phyloP scores from a whole-genome alignment of 805 yeast genomes.

The Grigorovia humatica region DNA sequence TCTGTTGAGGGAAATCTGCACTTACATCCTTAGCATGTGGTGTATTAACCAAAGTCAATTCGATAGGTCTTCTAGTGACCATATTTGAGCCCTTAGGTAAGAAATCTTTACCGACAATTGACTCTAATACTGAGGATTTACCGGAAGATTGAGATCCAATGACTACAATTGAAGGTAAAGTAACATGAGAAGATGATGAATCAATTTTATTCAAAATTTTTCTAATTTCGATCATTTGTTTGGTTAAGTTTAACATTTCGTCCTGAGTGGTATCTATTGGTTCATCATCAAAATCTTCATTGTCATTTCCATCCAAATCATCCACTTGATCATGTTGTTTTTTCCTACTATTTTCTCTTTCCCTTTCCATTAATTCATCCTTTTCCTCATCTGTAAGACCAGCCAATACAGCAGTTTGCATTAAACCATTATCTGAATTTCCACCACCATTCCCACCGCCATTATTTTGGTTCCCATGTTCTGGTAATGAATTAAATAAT shows the following conservation, averaged over 20 bases:
- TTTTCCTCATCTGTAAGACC: constrained; percentile 33
- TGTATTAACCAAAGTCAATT: constrained; percentile 80
- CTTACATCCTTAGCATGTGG: constrained; percentile 71
- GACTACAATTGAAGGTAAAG: constrained; percentile 89
- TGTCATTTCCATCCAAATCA: constrained; percentile 37
- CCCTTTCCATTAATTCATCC: constrained; percentile 21
- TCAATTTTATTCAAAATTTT: constrained; percentile 67
- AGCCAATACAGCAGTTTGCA: constrained; percentile 27
- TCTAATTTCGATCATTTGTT: constrained; percentile 95
- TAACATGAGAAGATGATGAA: constrained; percentile 59
- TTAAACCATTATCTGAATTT: constrained; percentile 48
- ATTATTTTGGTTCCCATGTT: constrained; percentile 12
- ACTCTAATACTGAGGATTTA: constrained; percentile 88
- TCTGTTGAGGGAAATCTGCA: constrained; percentile 89
- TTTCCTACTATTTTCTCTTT: constrained; percentile 13
- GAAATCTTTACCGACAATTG: constrained; percentile 96
- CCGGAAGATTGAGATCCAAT: constrained; percentile 97
- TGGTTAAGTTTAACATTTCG: constrained; percentile 80
- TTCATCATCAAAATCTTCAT: constrained; percentile 33
- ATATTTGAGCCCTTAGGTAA: constrained; percentile 94
- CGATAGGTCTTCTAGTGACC: constrained; percentile 98
- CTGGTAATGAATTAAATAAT: constrained; percentile 7
- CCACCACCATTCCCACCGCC: constrained; percentile 34
- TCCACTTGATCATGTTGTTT: constrained; percentile 30
- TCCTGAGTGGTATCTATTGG: constrained; percentile 47